Evolutionary conservation across 139 green algal species (phyloP).

Genomic region (Ettlia oleoabundans): DNA sequence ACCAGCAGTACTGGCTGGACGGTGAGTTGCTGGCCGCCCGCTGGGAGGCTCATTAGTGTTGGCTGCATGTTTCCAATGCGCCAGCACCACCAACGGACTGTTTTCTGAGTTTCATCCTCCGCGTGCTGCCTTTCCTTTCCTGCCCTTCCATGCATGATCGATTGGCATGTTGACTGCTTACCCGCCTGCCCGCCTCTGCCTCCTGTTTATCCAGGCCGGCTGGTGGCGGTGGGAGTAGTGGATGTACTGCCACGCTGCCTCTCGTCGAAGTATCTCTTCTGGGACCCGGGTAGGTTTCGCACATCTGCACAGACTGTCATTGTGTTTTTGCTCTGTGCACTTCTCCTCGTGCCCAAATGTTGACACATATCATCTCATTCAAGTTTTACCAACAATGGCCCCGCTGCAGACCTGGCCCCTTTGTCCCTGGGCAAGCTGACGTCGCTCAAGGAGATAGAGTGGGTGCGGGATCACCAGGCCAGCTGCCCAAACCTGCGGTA

Average conservation of each 20-base stretch:
- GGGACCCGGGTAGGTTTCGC: slow-evolving; percentile 76
- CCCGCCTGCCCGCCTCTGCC: no score
- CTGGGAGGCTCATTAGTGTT: no score
- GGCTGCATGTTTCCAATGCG: no score
- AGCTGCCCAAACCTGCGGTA: slow-evolving; percentile 67
- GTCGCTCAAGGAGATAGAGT: slow-evolving; percentile 78
- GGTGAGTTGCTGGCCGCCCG: slow-evolving; percentile 44
- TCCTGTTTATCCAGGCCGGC: slow-evolving; percentile 45
- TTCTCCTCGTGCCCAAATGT: no score
- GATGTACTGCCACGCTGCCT: slow-evolving; percentile 89
- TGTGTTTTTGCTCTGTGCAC: no score
- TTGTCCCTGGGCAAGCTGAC: slow-evolving; percentile 78
- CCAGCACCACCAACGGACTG: no score
- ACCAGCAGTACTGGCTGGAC: slow-evolving; percentile 96
- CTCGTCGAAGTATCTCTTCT: slow-evolving; percentile 95
- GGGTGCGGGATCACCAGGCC: slow-evolving; percentile 59
- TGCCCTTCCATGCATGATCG: no score
- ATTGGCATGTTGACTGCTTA: no score
- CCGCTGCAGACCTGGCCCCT: slow-evolving; percentile 34
- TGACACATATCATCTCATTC: no score
- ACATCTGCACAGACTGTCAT: no score
- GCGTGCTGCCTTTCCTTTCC: not conserved
- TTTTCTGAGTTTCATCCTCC: no score
- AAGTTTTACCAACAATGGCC: no score
- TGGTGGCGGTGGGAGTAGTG: slow-evolving; percentile 93